Evolutionary conservation across 1,284 basidiomycete species (phyloP).

Genomic region (Peniophora sp.): DNA sequence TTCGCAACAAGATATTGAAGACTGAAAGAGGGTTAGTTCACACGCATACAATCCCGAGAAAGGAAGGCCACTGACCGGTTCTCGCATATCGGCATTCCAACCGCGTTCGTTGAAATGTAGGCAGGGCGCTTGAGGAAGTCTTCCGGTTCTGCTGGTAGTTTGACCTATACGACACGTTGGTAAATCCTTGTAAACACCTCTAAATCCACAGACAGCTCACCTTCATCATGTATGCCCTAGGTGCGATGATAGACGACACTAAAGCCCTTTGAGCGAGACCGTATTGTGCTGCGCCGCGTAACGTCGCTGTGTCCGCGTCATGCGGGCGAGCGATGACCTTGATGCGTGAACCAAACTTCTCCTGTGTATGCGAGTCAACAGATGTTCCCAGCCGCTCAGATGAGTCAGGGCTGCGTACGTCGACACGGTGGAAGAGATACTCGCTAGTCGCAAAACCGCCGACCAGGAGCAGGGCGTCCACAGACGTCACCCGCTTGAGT

Average conservation of each 20-base stretch:
- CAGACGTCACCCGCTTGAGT: constrained; percentile 52
- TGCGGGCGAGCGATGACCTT: constrained; percentile 68
- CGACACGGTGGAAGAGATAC: constrained; percentile 68
- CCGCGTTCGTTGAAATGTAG: constrained; percentile 70
- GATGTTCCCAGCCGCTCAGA: background rate
- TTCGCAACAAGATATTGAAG: constrained; percentile 77
- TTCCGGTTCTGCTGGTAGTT: constrained; percentile 73
- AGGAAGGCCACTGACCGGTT: constrained; percentile 47
- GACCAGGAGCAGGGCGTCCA: constrained; percentile 75
- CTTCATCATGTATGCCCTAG: constrained; percentile 79
- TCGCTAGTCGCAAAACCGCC: constrained; percentile 81
- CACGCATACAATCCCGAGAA: constrained; percentile 10
- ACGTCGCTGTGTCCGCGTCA: constrained; percentile 77
- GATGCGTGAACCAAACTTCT: constrained; percentile 55
- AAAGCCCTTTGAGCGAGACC: constrained; percentile 67
- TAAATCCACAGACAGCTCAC: constrained; percentile 23
- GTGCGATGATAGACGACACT: constrained; percentile 71
- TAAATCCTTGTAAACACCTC: constrained; percentile 1
- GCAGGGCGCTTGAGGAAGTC: constrained; percentile 76
- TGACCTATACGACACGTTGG: constrained; percentile 44
- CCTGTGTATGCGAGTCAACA: constrained; percentile 27
- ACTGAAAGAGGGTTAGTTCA: constrained; percentile 28
- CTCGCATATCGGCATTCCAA: constrained; percentile 69
- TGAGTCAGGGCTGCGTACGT: constrained; percentile 38
- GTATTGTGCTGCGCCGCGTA: constrained; percentile 76